A percentile compares a stretch with the other conserved stretches of the same genome.
These are phyloP conservation scores for Paraphaeosphaeria minitans DNA, from an alignment of 2,329 filamentous ascomycete genomes.

Conservation along the genomic window DNA sequence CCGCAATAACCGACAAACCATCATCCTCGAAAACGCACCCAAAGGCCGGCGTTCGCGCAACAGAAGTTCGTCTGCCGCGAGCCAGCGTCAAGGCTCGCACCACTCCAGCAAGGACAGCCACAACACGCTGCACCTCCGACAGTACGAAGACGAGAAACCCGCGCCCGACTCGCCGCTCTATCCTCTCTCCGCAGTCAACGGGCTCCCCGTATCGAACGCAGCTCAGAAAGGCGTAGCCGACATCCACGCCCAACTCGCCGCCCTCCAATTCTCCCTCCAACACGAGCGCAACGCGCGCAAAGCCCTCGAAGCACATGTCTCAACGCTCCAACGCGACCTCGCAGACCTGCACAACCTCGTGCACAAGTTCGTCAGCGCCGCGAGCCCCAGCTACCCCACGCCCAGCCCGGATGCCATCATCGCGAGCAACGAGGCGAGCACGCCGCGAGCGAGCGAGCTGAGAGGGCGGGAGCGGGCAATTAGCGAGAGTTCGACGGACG, in stretches of 20 bases:
- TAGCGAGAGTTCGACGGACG: constrained; percentile 19
- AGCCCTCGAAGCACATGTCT: constrained; percentile 40
- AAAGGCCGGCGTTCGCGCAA: constrained; percentile 39
- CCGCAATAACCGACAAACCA: constrained; percentile 44
- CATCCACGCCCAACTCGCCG: constrained; percentile 22
- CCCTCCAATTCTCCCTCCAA: constrained; percentile 32
- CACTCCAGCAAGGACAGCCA: constrained; percentile 15
- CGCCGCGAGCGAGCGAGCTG: constrained; percentile 29
- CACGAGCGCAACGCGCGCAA: constrained; percentile 42
- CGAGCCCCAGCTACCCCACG: constrained; percentile 36
- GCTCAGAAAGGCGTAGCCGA: not conserved
- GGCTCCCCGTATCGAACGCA: constrained; percentile 10
- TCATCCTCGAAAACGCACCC: constrained; percentile 46
- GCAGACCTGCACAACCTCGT: constrained; percentile 37
- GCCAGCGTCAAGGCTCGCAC: constrained; percentile 14
- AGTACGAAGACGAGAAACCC: constrained; percentile 2
- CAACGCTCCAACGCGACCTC: constrained; percentile 38
- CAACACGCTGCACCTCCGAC: constrained; percentile 3
- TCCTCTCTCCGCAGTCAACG: constrained; percentile 19
- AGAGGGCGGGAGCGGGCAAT: not conserved
- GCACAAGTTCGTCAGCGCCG: constrained; percentile 31
- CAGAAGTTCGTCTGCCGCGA: constrained; percentile 30
- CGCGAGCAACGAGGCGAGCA: constrained; percentile 29
- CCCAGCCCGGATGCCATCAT: constrained; percentile 39
- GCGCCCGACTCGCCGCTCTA: constrained; percentile 2